phyloP scores from a whole-genome alignment of 2,329 filamentous ascomycete genomes.

The Ceratocystis colombiana region DNA sequence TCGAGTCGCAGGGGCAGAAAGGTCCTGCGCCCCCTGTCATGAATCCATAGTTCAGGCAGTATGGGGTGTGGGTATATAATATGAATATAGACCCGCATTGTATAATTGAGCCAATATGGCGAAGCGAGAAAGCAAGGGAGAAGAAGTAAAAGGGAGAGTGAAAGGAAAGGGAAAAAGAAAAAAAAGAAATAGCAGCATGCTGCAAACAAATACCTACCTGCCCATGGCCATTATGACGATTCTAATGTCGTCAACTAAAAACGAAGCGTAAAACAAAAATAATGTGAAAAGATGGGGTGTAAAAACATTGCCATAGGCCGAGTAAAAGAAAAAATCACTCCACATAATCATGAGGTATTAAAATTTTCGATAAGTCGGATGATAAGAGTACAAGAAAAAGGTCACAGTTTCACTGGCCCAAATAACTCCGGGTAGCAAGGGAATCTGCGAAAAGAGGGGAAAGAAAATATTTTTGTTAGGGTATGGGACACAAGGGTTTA shows the following conservation, averaged over 20 bases:
- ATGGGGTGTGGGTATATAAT: not conserved
- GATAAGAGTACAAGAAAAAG: not conserved
- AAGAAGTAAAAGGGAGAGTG: not conserved
- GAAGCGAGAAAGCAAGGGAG: too few relatives aligned
- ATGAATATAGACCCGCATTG: not conserved
- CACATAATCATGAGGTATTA: constrained; percentile 10
- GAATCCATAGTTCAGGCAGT: too few relatives aligned
- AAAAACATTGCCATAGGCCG: too few relatives aligned
- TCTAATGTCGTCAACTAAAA: too few relatives aligned
- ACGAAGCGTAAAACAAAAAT: too few relatives aligned
- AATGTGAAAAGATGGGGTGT: too few relatives aligned
- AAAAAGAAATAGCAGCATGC: not conserved
- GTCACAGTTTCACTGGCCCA: not conserved
- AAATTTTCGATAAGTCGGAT: not conserved
- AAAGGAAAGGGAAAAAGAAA: not conserved
- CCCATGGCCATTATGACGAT: too few relatives aligned
- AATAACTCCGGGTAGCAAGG: not conserved
- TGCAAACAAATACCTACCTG: too few relatives aligned
- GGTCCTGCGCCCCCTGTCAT: not conserved
- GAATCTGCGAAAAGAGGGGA: not conserved
- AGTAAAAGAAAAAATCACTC: not conserved
- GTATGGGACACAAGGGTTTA: constrained; percentile 1
- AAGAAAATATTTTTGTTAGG: not conserved
- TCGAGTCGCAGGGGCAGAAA: not conserved
- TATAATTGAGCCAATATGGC: too few relatives aligned